Conservation (phyloP, 2,329 filamentous ascomycete genomes). For the Fusarium nygamai region DNA sequence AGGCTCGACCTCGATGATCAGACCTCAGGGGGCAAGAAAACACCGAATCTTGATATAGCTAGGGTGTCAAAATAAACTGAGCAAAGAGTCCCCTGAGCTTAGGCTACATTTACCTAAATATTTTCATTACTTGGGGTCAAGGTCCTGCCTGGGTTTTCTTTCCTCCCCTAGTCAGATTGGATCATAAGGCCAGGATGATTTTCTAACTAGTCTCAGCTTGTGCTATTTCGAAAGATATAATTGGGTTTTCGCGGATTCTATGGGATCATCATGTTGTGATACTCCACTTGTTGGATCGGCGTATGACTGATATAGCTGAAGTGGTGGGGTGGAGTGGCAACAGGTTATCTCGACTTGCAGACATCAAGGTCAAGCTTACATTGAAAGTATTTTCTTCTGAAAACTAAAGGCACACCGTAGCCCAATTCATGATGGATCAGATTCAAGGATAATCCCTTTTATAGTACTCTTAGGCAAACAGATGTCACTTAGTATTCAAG, state of each 20-base stretch:
- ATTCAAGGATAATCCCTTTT: not conserved
- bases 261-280: not conserved
- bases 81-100: no score
- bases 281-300: conserved; percentile 4
- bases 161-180: not conserved
- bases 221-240: not conserved
- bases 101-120: no score
- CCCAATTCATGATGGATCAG: not conserved
- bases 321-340: not conserved
- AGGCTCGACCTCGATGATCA: not conserved
- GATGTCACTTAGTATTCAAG: not conserved
- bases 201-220: not conserved
- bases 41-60: no score
- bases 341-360: not conserved
- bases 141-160: no score
- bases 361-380: not conserved
- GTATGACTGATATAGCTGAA: not conserved
- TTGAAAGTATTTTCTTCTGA: accelerated
- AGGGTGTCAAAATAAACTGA: no score
- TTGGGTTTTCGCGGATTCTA: not conserved
- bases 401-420: not conserved
- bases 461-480: not conserved
- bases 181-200: not conserved
- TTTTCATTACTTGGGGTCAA: no score
- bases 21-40: no score